phyloP scores from a whole-genome alignment of 1,284 basidiomycete genomes.

The Trichosporon sp. region DNA sequence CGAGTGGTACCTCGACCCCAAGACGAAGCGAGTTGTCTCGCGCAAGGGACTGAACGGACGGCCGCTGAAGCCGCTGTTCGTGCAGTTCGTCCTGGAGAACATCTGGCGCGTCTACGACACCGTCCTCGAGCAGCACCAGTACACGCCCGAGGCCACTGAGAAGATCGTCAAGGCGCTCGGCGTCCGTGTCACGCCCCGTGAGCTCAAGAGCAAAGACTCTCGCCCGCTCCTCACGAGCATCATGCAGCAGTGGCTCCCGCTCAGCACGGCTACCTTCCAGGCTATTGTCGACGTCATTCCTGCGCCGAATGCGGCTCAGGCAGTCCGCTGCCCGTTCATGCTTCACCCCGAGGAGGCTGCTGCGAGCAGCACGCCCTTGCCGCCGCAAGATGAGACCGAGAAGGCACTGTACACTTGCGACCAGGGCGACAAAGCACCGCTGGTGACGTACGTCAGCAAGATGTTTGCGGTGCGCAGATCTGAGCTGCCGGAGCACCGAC shows the following conservation, averaged over 20 bases:
- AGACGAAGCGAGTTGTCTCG: slow-evolving; percentile 87
- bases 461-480: slow-evolving; percentile 86
- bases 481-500: slow-evolving; percentile 81
- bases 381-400: slow-evolving; percentile 74
- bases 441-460: slow-evolving; percentile 92
- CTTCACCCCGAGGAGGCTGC: slow-evolving; percentile 68
- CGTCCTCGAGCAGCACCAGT: slow-evolving; percentile 72
- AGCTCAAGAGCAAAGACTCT: slow-evolving; percentile 86
- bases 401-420: slow-evolving; percentile 71
- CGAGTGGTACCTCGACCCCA: slow-evolving; percentile 94
- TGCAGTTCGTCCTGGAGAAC: slow-evolving; percentile 96
- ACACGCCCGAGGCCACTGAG: slow-evolving; percentile 73
- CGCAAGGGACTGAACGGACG: slow-evolving; percentile 80
- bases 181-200: slow-evolving; percentile 79
- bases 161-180: slow-evolving; percentile 83
- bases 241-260: slow-evolving; percentile 92
- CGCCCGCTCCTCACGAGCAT: slow-evolving; percentile 76
- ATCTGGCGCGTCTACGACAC: slow-evolving; percentile 95
- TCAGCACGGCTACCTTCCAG: slow-evolving; percentile 90
- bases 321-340: slow-evolving; percentile 82
- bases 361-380: slow-evolving; percentile 32
- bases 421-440: slow-evolving; percentile 56
- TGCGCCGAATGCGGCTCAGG: slow-evolving; percentile 75
- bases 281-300: slow-evolving; percentile 88
- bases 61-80: slow-evolving; percentile 90